Evolutionary conservation across 495 filamentous ascomycete genomes (phyloP).

Genomic region (Tuber calosporum): DNA sequence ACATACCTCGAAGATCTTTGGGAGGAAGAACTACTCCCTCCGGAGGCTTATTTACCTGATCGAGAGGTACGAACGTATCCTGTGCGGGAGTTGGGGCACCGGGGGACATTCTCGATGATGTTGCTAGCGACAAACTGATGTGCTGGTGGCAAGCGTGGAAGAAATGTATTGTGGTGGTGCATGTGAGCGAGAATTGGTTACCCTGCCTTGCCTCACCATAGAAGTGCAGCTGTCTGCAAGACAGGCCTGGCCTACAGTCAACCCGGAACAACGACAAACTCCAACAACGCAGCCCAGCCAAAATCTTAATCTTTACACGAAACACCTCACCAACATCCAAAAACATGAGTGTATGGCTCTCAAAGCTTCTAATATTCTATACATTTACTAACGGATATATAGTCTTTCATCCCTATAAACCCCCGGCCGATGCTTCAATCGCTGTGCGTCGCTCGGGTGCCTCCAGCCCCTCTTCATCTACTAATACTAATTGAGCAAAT

Average conservation of each 20-base stretch:
- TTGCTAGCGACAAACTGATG: slow-evolving; percentile 5
- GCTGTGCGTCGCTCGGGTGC: slow-evolving; percentile 53
- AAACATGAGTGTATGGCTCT: slow-evolving; percentile 37
- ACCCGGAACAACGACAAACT: slow-evolving; percentile 4
- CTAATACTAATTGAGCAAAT: slow-evolving; percentile 21
- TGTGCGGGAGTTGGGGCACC: slow-evolving; percentile 9
- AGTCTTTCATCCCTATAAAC: slow-evolving; percentile 72
- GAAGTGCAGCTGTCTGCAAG: slow-evolving; percentile 6
- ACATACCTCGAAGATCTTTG: slow-evolving; percentile 64
- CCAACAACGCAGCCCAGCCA: slow-evolving; percentile 1
- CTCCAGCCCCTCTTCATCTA: not conserved
- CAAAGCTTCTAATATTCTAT: not conserved
- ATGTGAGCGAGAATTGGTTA: slow-evolving; percentile 9
- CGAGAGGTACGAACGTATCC: slow-evolving; percentile 29
- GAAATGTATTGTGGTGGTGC: not conserved
- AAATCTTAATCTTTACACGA: not conserved
- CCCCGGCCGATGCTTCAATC: slow-evolving; percentile 82
- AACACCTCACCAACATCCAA: not conserved
- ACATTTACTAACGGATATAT: slow-evolving; percentile 30
- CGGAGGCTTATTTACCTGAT: slow-evolving; percentile 61
- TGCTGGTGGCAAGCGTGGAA: not conserved
- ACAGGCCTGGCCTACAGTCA: slow-evolving; percentile 7
- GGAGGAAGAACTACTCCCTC: slow-evolving; percentile 79
- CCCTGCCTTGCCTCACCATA: slow-evolving; percentile 12
- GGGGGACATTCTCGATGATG: slow-evolving; percentile 4